Conservation (phyloP, 495 filamentous ascomycete genomes). For the Penicillium pancosmium region DNA sequence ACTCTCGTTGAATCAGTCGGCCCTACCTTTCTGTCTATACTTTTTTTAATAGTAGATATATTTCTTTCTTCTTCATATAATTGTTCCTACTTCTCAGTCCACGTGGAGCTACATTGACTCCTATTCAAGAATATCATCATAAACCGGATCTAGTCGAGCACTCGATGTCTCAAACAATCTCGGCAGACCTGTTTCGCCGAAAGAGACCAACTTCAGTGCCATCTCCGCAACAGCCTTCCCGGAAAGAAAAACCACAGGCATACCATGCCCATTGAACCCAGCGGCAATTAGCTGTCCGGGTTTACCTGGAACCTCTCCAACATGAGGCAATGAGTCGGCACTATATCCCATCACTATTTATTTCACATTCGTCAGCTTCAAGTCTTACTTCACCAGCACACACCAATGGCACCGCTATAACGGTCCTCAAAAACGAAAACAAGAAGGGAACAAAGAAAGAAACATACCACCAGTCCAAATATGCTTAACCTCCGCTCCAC, state of each 20-base stretch:
- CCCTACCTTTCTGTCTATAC: too few species aligned
- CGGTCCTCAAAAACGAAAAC: too few species aligned
- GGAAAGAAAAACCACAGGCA: conserved; percentile 51
- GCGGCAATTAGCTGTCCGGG: conserved; percentile 50
- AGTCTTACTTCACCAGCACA: neutral
- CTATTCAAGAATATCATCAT: conserved; percentile 16
- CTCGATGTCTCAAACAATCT: conserved; percentile 42
- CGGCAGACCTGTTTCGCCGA: conserved; percentile 44
- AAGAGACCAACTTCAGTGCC: conserved; percentile 32
- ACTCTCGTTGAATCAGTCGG: too few species aligned
- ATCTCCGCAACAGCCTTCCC: conserved; percentile 52
- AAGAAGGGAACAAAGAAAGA: neutral
- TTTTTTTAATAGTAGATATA: too few species aligned
- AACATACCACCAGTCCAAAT: conserved; percentile 52
- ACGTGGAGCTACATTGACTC: too few species aligned
- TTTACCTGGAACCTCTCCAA: conserved; percentile 50
- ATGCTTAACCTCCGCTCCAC: conserved; percentile 42
- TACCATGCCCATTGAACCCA: conserved; percentile 60
- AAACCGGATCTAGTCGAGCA: conserved; percentile 25
- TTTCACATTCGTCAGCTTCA: neutral
- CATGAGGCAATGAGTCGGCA: conserved; percentile 48
- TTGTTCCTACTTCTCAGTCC: too few species aligned
- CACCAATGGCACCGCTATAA: neutral
- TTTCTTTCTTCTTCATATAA: too few species aligned
- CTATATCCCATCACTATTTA: conserved; percentile 47